Evolutionary conservation across 306 rosid species (phyloP), one percentile per base, ranked within the genome.

Genomic region (Rosa chinensis): DNA sequence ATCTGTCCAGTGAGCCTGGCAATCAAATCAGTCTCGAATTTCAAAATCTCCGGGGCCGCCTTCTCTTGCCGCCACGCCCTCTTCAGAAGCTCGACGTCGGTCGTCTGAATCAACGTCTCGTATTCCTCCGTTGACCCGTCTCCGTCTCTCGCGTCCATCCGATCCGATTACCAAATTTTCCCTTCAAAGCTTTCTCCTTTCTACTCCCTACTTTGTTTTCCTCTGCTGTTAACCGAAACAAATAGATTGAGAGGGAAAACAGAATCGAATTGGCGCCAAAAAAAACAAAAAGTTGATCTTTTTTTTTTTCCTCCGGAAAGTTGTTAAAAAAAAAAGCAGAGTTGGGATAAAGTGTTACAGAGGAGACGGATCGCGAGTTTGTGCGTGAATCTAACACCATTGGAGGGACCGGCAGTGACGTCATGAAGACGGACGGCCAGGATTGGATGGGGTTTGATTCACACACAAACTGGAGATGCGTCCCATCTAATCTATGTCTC

Each of bases 31-130:
- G 79, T 52, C 87, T 92, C 88, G 79, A 79, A 94, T 23, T 78
- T 92, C 66, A 94, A 89, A 83, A 94, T 83, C 83, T 89, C 89
- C 39, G 92, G 92, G 4, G 90, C 89, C 5, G 92, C 90, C 81
- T 82, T 89, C 74, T 89, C 89, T 42, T 80, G 88, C 70, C 92
- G 87, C 90, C 90, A 89, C 6, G 84, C 90, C 70, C 83, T 82
- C 89, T 89, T 84, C 50, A 89, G 78, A 12, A 82, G 86, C 80
- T 85, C 90, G 18, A 86, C 86, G 62, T 89, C 92, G 23, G 89
- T 73, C 21, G 68, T 82, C 42, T 80, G 84, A 55, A 81, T 69
- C 80, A 73, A 59, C 56, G 86, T 58, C 86, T 89, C 87, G 69
- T 80, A 78, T 42, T 86, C 88, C 18, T 82, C 90, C 62, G 78